Percentiles rank a stretch among this genome's conserved stretches.
phyloP scores from a whole-genome alignment of 805 yeast genomes.

The Yamadazyma olivae region DNA sequence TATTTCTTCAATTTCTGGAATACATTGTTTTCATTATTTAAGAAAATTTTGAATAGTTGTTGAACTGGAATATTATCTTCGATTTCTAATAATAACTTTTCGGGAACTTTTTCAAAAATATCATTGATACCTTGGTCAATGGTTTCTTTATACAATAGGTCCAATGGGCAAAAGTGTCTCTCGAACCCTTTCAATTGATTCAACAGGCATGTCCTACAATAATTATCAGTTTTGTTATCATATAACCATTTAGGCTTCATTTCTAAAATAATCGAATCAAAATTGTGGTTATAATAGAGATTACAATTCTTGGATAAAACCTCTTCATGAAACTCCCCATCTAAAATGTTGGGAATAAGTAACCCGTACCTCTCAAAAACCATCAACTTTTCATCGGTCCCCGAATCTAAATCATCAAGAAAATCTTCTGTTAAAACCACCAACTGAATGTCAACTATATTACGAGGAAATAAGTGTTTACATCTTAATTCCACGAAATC shows the following conservation, averaged over 20 bases:
- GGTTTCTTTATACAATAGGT: constrained; percentile 31
- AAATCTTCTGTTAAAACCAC: constrained; percentile 29
- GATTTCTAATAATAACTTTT: constrained; percentile 16
- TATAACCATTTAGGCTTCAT: constrained; percentile 64
- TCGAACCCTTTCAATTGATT: constrained; percentile 28
- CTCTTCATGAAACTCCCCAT: constrained; percentile 25
- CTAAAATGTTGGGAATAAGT: constrained; percentile 40
- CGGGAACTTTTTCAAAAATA: constrained; percentile 21
- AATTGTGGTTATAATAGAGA: constrained; percentile 16
- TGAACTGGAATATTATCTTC: constrained; percentile 31
- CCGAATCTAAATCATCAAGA: constrained; percentile 21
- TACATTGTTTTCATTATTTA: constrained; percentile 26
- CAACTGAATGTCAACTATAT: constrained; percentile 29
- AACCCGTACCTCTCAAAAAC: constrained; percentile 41
- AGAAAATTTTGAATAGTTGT: constrained; percentile 29
- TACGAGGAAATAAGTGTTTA: constrained; percentile 26
- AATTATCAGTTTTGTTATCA: constrained; percentile 39
- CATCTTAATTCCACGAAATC: constrained; percentile 37
- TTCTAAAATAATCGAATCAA: constrained; percentile 35
- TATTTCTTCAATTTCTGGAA: constrained; percentile 32
- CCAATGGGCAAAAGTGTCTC: constrained; percentile 48
- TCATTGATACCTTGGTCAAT: constrained; percentile 34
- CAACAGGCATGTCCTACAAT: constrained; percentile 60
- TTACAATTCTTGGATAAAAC: constrained; percentile 35
- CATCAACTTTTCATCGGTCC: constrained; percentile 26